These are phyloP conservation scores for Erigeron philadelphicus DNA, from an alignment of 140 eudicot genomes.

Conservation along the genomic window DNA sequence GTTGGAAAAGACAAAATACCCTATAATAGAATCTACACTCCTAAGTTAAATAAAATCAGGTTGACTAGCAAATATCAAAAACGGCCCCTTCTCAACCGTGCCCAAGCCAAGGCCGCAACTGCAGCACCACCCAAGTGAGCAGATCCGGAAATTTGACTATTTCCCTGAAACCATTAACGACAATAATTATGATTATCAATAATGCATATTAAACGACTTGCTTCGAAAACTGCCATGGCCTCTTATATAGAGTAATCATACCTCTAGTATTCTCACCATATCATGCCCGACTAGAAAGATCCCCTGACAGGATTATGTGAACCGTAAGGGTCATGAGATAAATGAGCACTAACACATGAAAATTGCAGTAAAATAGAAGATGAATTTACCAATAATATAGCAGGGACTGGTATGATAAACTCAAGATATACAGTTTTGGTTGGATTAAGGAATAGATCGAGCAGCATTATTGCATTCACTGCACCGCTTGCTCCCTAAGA, in stretches of 20 bases:
- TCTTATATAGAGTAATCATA: conserved; percentile 21
- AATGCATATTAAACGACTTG: background rate
- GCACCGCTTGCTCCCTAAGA: conserved; percentile 95
- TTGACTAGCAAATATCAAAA: conserved; percentile 23
- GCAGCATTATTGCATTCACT: conserved; percentile 85
- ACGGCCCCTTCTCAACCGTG: conserved; percentile 39
- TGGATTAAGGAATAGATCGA: conserved; percentile 74
- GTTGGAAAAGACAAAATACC: background rate
- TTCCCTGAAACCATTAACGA: conserved; percentile 52
- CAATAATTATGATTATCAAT: background rate
- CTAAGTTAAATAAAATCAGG: conserved; percentile 9
- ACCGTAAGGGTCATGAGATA: background rate
- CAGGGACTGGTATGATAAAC: conserved; percentile 79
- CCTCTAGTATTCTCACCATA: conserved; percentile 62
- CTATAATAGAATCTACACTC: conserved; percentile 5
- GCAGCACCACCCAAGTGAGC: conserved; percentile 89
- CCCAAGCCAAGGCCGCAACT: conserved; percentile 75
- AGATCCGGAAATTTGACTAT: conserved; percentile 60
- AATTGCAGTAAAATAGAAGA: background rate
- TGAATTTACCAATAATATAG: conserved; percentile 56
- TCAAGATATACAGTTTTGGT: conserved; percentile 50
- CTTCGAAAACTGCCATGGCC: background rate
- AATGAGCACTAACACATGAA: background rate
- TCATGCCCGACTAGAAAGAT: conserved; percentile 67
- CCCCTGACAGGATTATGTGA: conserved; percentile 46